A percentile compares a stretch with the other conserved stretches of the same genome.
These are phyloP conservation scores for Andrographis paniculata DNA, from an alignment of 305 asterid genomes.

Conservation along the genomic window DNA sequence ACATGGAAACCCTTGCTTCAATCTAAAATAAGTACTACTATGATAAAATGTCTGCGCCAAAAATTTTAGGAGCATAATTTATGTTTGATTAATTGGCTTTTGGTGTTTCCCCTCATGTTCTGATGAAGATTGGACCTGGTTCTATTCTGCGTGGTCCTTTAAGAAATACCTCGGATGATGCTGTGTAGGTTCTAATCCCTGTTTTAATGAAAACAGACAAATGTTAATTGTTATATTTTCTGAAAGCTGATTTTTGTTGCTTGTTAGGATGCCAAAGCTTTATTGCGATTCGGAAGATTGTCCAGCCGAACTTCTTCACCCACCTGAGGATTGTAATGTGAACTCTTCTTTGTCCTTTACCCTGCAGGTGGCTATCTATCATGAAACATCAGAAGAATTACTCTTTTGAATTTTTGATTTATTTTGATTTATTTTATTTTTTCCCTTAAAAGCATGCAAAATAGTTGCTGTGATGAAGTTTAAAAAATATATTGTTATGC, in stretches of 20 bases:
- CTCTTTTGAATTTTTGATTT: no score
- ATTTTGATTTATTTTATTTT: no score
- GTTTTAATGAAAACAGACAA: conserved; percentile 12
- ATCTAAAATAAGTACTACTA: conserved; percentile 7
- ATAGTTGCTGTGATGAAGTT: conserved; percentile 10
- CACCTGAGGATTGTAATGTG: conserved; percentile 99
- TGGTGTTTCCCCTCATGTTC: conserved; percentile 20
- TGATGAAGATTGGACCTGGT: conserved; percentile 87
- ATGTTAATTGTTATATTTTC: conserved; percentile 6
- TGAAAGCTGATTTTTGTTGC: conserved; percentile 18
- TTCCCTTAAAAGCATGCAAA: no score
- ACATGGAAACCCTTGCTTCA: no score
- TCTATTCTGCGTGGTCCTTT: conserved; percentile 90
- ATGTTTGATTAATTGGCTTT: conserved; percentile 11
- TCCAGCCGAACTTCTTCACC: conserved; percentile 81
- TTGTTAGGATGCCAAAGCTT: conserved; percentile 69
- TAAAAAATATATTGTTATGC: conserved; percentile 18
- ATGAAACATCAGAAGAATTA: neutral
- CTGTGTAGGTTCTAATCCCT: conserved; percentile 57
- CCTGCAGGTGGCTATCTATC: conserved; percentile 66
- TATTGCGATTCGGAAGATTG: conserved; percentile 65
- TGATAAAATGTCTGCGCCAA: conserved; percentile 4
- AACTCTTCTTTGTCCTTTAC: conserved; percentile 95
- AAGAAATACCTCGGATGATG: conserved; percentile 57
- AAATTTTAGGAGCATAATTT: conserved; percentile 8